Evolutionary conservation across 306 rosid genomes (phyloP).

Genomic region (Prunus mume): DNA sequence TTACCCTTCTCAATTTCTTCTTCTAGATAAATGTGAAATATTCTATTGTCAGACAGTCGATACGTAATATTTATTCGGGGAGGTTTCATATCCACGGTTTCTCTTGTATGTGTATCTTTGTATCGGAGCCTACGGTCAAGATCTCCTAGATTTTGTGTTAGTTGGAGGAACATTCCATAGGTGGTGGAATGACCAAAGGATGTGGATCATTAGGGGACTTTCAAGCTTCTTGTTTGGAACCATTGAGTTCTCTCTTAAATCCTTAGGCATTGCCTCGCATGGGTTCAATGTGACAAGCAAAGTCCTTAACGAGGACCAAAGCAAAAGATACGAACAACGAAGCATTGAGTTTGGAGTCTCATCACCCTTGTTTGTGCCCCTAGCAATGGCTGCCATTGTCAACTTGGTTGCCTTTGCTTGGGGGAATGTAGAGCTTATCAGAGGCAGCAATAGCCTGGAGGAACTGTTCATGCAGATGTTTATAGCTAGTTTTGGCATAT

Average conservation of each 20-base stretch:
- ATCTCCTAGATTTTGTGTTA: slow-evolving; percentile 27
- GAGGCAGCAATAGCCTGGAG: slow-evolving; percentile 5
- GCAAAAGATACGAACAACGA: slow-evolving; percentile 38
- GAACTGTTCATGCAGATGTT: slow-evolving; percentile 24
- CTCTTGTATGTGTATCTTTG: slow-evolving; percentile 25
- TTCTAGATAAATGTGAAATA: no score
- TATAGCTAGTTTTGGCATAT: slow-evolving; percentile 24
- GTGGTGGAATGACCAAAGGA: slow-evolving; percentile 55
- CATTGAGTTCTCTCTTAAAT: slow-evolving; percentile 23
- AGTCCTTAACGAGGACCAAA: slow-evolving; percentile 32
- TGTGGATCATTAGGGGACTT: slow-evolving; percentile 41
- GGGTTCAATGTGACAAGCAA: slow-evolving; percentile 42
- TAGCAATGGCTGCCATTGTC: slow-evolving; percentile 26
- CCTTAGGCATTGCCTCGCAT: slow-evolving; percentile 17
- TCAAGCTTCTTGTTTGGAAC: slow-evolving; percentile 33
- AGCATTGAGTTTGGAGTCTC: slow-evolving; percentile 34
- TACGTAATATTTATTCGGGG: neutral
- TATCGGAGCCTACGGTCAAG: slow-evolving; percentile 36
- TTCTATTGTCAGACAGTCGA: no score
- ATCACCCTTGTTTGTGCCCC: slow-evolving; percentile 39
- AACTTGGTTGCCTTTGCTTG: slow-evolving; percentile 24
- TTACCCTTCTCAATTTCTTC: no score
- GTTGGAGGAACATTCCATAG: slow-evolving; percentile 22
- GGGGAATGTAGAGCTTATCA: slow-evolving; percentile 6
- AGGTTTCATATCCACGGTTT: slow-evolving; percentile 37